These are phyloP conservation scores for Sherardia arvensis DNA, from an alignment of 257 asterid species.

Conservation along the genomic window DNA sequence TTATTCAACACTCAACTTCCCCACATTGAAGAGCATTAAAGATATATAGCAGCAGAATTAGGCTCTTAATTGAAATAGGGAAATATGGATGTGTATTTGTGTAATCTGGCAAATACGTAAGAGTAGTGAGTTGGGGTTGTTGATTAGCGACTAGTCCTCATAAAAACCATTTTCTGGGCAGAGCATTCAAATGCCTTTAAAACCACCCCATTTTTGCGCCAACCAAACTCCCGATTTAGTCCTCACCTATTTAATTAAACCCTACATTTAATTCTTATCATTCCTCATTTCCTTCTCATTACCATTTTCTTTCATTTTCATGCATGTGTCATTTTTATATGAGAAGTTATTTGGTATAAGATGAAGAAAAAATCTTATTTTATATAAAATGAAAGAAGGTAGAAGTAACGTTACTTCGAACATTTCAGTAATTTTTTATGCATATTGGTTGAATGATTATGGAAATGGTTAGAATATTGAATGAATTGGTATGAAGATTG, in stretches of 20 bases:
- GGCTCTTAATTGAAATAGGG: constrained; percentile 5
- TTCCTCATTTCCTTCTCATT: neutral
- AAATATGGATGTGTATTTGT: neutral
- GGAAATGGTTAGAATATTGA: neutral
- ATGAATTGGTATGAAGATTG: neutral
- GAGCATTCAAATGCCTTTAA: constrained; percentile 14
- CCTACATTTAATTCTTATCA: neutral
- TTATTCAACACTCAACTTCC: constrained; percentile 22
- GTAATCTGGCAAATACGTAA: neutral
- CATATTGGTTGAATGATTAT: too few species aligned
- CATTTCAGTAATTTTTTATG: too few species aligned
- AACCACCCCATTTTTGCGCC: constrained; percentile 13
- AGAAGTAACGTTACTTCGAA: too few species aligned
- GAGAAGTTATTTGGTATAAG: too few species aligned
- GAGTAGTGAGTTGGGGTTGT: neutral
- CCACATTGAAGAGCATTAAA: constrained; percentile 23
- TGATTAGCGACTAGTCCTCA: neutral
- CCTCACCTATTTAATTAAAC: constrained; percentile 11
- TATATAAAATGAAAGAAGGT: too few species aligned
- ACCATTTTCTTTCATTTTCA: neutral
- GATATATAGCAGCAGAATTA: constrained; percentile 23
- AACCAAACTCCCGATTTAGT: constrained; percentile 8
- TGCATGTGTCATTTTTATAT: neutral
- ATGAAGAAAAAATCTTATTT: too few species aligned
- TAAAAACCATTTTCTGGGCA: neutral